Base-by-base conservation (phyloP, 345 rosid genomes). In the Citrus hindsii region DNA sequence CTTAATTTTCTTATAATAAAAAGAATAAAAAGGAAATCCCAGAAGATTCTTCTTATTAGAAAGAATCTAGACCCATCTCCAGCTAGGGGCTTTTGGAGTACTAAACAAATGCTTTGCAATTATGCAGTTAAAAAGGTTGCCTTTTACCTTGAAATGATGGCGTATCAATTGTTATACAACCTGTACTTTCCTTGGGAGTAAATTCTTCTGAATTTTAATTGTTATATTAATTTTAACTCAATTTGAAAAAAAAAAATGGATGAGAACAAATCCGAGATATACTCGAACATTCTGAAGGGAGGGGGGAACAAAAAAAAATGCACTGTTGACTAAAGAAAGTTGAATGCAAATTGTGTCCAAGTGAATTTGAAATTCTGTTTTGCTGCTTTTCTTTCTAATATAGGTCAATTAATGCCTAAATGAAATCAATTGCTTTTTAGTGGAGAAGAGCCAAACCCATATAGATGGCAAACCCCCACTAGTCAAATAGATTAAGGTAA, bases 381-480 rank as follows among this genome's bases (percentile, higher is more conserved):
- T 42, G 51, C 51, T 46, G 51, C 51, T 46, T 46, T 12, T 12
- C 16, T 46, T 46, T 46, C 18, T 46, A 46, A 13, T 46, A 46
- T 13, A 46, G 51, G 51, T 46, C 51, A 13, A 18, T 48, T 22
- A 12, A 9, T 33, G 24, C 16, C 67, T 71, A 16, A 74, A 40
- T 21, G 25, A 13, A 35, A 74, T 8, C 21, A 2, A 71, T 4
- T 7, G 30, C 3, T 8, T 22, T 58, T 2, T 37, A 58, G 79
- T 82, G 83, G 84, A 69, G 37, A 73, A 55, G 28, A 64, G 67
- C 87, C 83, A 46, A 81, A 42, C 83, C 72, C 70, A 69, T 2
- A 82, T 9, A 27, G n/a, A 18, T 5, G 7, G 40, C 24, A 40
- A 68, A 38, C 35, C 8, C 40, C 9, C 8, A 30, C 21, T 28